Conservation (phyloP, 179 eudicot genomes). For the Pouteria campechiana region DNA sequence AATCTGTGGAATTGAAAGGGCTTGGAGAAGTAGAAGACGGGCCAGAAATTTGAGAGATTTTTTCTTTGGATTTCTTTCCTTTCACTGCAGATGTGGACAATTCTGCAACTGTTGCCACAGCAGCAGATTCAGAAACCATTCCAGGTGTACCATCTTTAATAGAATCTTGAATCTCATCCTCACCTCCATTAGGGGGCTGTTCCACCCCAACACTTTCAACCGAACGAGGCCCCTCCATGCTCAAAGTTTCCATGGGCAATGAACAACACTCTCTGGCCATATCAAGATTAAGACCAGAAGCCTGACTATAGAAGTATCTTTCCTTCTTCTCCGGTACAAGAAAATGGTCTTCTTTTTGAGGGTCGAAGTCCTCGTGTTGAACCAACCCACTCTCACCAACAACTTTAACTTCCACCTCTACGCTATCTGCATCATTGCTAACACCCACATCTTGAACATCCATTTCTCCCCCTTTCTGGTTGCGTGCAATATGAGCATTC, state of each 20-base stretch:
- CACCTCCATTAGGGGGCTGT: constrained; percentile 38
- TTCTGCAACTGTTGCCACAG: constrained; percentile 23
- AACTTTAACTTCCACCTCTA: constrained; percentile 77
- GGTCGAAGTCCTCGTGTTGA: constrained; percentile 33
- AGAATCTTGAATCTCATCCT: constrained; percentile 38
- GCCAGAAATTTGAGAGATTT: constrained; percentile 47
- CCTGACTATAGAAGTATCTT: constrained; percentile 69
- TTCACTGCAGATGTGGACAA: constrained; percentile 27
- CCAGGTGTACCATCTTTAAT: constrained; percentile 24
- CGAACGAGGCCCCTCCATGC: constrained; percentile 35
- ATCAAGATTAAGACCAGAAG: constrained; percentile 74
- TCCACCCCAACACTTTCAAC: constrained; percentile 27
- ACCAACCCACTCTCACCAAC: constrained; percentile 60
- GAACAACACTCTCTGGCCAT: constrained; percentile 55
- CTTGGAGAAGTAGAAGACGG: constrained; percentile 46
- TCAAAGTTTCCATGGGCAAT: constrained; percentile 39
- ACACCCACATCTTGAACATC: constrained; percentile 48
- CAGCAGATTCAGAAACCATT: constrained; percentile 25
- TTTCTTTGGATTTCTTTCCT: constrained; percentile 65
- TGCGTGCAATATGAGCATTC: constrained; percentile 26
- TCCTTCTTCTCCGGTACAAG: constrained; percentile 47
- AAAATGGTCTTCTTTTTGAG: constrained; percentile 28
- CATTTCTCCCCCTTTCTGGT: constrained; percentile 39
- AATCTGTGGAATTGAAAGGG: constrained; percentile 50
- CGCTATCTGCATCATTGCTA: constrained; percentile 37